Base-by-base conservation (phyloP, 2,329 filamentous ascomycete genomes). In the Stemphylium lycopersici region DNA sequence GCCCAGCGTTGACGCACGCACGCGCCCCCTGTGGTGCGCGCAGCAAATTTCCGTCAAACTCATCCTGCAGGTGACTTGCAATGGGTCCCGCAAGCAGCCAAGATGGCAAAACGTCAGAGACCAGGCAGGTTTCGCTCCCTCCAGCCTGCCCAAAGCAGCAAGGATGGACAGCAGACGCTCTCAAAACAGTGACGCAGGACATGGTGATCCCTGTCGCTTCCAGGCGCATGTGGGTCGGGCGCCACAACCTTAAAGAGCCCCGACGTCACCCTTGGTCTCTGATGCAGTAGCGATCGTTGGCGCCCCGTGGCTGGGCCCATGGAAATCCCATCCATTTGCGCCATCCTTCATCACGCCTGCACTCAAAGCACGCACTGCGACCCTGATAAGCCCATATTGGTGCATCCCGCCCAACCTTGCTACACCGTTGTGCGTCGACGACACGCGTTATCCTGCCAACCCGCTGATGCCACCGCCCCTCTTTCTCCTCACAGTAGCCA, bases 191-290 rank as follows among this genome's bases (percentile, higher is more conserved):
- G 43, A 55, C 41, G 55, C 29, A 51, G 24, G 20, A 34, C 55
- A 57, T 29, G 44, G 22, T 5, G 12, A 6, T 41, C 53, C 58
- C 61, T 37, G 49, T 37, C n/a, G 10, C 15, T 2, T 12, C 40
- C 40, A 26, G 29, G 24, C 24, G 15, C 15, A 13, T 31, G 52
- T 41, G 51, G 42, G 41, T 48, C 55, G 37, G 16, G 49, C 60
- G 62, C 62, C 62, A 63, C 62, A 65, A 41, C 49, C 55, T 54
- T 56, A 54, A 55, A 52, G 36, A 33, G 6, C 12, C 16, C 15
- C 50, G 47, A 49, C 55, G 58, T 55, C 60, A 62, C 58, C 44
- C 50, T 16, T 15, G 3, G 33, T n/a, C 36, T 46, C 46, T 6
- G 20, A 50, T 34, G 40, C 41, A 33, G 55, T 24, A 54, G 40